These are phyloP conservation scores for Neurospora sp. DNA, from an alignment of 495 filamentous ascomycete species.

Conservation along the genomic window DNA sequence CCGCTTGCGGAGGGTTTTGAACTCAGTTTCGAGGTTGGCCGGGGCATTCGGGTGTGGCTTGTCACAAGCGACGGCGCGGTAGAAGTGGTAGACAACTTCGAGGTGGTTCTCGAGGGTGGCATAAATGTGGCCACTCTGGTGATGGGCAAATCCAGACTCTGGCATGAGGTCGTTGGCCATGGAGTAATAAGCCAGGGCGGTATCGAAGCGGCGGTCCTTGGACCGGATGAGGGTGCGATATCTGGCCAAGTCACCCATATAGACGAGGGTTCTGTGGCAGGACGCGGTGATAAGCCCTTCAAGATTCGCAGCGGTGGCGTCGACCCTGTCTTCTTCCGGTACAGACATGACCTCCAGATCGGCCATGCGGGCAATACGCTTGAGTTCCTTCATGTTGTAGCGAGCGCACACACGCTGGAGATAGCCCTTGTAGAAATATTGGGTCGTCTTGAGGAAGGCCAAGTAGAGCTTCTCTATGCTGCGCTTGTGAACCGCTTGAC, in stretches of 20 bases:
- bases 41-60: conserved; percentile 63
- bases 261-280: conserved; percentile 76
- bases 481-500: conserved; percentile 62
- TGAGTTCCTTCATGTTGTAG: conserved; percentile 64
- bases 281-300: conserved; percentile 53
- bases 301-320: conserved; percentile 35
- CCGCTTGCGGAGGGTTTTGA: conserved; percentile 47
- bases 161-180: conserved; percentile 73
- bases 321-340: conserved; percentile 26
- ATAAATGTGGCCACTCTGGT: conserved; percentile 82
- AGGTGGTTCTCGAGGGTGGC: conserved; percentile 66
- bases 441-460: conserved; percentile 73
- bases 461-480: conserved; percentile 73
- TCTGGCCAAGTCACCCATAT: conserved; percentile 81
- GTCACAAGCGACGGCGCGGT: conserved; percentile 62
- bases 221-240: conserved; percentile 50
- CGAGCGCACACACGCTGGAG: conserved; percentile 67
- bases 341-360: conserved; percentile 39
- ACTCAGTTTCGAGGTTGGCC: conserved; percentile 69
- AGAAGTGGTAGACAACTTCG: conserved; percentile 78
- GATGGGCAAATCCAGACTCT: conserved; percentile 67
- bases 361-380: conserved; percentile 57
- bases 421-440: conserved; percentile 77
- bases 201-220: conserved; percentile 66
- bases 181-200: conserved; percentile 74